Base-by-base conservation (phyloP, 208 protist species). In the Wallacemonas sp. region DNA sequence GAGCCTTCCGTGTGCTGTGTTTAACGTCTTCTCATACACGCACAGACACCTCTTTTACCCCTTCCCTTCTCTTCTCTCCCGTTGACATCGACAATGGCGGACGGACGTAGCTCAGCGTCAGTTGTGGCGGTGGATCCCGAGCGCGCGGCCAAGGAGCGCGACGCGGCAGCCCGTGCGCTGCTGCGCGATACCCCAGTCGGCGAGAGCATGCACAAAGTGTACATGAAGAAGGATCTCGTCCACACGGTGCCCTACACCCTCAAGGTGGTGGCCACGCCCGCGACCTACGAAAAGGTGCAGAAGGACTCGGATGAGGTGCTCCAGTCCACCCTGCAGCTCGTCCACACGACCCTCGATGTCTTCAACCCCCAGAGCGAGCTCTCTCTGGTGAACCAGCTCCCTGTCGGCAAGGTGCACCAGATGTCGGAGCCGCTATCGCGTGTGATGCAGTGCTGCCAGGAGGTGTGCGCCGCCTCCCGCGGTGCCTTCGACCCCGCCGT, bases 331-430 rank as follows among this genome's bases (percentile, higher is more conserved):
- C 65, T 71, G 42, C 50, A 70, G 39, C 61, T 75, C 16, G 57
- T 57, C 68, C 76, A 91, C 74, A 81, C 74, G 29, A 72, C 83
- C 11, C 74, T 87, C 38, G 87, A 87, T 57, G 70, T 69, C 72
- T 86, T 79, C 73, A 89, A 89, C 72, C 79, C 76, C 28, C 77
- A 82, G 49, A 89, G 82, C 44, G 82, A 89, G 76, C 61, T 86
- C 31, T 86, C 76, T 10, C 57, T 73, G 48, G 70, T 89, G 64
- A 85, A 84, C 55, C 18, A 48, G 39, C 70, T 86, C 49, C 68
- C 75, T 0, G 73, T 77, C 1, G 79, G 79, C 18, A 61, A 83
- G 65, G 45, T 55, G 46, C 76, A 84, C 66, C 79, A 83, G 70
- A 85, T 89, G 82, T 89, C 82, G 4, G 74, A 73, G 20, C 68